Base-by-base conservation (phyloP, 148 eudicot genomes). In the Dysphania ambrosioides region DNA sequence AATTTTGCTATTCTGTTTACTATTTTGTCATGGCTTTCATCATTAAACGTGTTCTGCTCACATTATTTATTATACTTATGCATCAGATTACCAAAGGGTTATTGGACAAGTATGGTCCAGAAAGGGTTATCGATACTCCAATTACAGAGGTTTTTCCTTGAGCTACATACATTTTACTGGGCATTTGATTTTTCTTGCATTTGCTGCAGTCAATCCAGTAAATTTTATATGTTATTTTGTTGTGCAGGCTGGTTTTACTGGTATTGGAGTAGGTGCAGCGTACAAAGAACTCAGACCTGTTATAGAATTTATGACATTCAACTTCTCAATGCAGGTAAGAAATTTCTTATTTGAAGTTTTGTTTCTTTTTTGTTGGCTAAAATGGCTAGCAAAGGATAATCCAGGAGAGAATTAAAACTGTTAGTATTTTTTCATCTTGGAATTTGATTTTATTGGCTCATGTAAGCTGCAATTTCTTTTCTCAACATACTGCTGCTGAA, bases 211-310 rank as follows among this genome's bases (percentile, higher is more conserved):
- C 59, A 56, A 60, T 63, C 6, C 42, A 42, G 68, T n/a, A n/a
- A 51, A 49, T 47, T n/a, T 32, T 62, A 38, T 72, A 78, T 71
- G 55, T 35, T 74, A 27, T 44, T 61, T 51, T 31, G 59, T 3
- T 35, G 67, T 82, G 74, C 72, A 95, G 99, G 97, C 97, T 86
- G 99, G 99, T 16, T 96, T 96, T 85, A 68, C 99, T 78, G 99
- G 99, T 75, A 96, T 96, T 75, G 97, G 97, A 81, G 99, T 96
- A 82, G 99, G 99, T 84, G 93, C 99, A 51, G 99, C 99, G 56
- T 96, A 96, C 86, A 79, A 89, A 83, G 97, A 83, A 70, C 80
- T 96, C 74, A 86, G 63, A 81, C 99, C 99, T 70, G 85, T 96
- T 49, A 69, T 92, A 38, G 99, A 96, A 78, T 96, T 96, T 71